phyloP scores from a whole-genome alignment of 371 early-diverging fungal species.

The Mucor ambiguus region DNA sequence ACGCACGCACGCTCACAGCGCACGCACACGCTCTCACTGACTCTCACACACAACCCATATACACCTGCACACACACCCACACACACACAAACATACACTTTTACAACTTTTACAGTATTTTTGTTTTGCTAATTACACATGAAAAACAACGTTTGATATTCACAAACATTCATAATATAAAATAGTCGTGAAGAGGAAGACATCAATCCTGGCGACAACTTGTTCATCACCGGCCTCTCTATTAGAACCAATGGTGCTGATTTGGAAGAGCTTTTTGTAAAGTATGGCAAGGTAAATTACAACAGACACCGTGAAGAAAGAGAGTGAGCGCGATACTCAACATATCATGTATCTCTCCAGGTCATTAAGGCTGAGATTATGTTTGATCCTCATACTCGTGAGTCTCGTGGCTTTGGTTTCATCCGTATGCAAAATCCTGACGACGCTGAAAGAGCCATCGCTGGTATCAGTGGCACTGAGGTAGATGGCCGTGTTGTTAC shows the following conservation, averaged over 20 bases:
- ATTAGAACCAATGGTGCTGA: slow-evolving; percentile 61
- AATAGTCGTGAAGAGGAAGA: slow-evolving; percentile 33
- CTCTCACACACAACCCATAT: not conserved
- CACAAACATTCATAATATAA: not conserved
- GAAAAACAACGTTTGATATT: slow-evolving; percentile 10
- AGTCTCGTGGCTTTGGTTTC: slow-evolving; percentile 87
- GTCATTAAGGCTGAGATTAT: slow-evolving; percentile 74
- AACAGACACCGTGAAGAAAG: not conserved
- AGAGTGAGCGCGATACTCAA: not conserved
- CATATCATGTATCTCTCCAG: slow-evolving; percentile 29
- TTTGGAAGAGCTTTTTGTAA: slow-evolving; percentile 71
- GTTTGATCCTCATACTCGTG: slow-evolving; percentile 81
- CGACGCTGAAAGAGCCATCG: slow-evolving; percentile 76
- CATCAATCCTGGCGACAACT: slow-evolving; percentile 76
- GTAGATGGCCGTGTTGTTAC: slow-evolving; percentile 75
- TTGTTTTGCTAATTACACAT: not conserved
- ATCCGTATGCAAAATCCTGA: slow-evolving; percentile 74
- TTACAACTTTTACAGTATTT: slow-evolving; percentile 10
- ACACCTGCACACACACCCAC: not conserved
- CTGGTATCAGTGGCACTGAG: slow-evolving; percentile 64
- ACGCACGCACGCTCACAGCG: not conserved
- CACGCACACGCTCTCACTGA: not conserved
- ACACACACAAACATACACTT: not conserved
- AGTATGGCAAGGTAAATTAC: slow-evolving; percentile 70
- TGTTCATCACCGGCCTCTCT: slow-evolving; percentile 78